These are phyloP conservation scores for Yarrowia sp. DNA, from an alignment of 805 yeast genomes.

Conservation along the genomic window DNA sequence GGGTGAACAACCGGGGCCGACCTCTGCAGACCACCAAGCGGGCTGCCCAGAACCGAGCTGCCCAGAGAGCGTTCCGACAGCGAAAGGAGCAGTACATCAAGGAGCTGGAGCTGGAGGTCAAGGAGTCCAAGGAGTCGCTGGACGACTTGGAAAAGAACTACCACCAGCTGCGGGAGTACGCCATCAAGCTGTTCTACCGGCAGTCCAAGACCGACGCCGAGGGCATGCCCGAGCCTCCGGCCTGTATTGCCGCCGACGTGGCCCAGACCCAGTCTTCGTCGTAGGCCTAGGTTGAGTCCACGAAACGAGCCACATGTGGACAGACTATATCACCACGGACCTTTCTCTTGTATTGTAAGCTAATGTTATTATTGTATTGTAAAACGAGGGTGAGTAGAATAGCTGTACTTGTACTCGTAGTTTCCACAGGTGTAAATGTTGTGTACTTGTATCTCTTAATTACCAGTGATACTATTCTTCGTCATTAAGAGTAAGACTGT, in stretches of 20 bases:
- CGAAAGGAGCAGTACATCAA: conserved; percentile 82
- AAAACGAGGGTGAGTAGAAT: no score
- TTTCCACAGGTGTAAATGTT: no score
- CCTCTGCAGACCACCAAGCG: conserved; percentile 73
- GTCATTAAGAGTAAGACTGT: no score
- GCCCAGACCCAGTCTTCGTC: conserved; percentile 1
- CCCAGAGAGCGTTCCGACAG: conserved; percentile 89
- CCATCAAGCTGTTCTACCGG: conserved; percentile 61
- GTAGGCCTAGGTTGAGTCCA: background rate
- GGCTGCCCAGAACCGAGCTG: conserved; percentile 90
- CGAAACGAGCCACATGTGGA: no score
- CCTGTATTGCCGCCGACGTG: conserved; percentile 23
- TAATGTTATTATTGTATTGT: conserved; percentile 14
- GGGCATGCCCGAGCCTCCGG: conserved; percentile 25
- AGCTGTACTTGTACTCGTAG: no score
- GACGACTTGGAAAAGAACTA: conserved; percentile 75
- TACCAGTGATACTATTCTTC: no score
- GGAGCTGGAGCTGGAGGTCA: conserved; percentile 75
- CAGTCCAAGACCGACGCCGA: conserved; percentile 16
- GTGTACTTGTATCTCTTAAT: no score
- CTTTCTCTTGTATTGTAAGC: conserved; percentile 25
- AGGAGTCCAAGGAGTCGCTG: conserved; percentile 67
- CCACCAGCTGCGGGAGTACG: conserved; percentile 70
- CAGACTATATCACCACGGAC: background rate
- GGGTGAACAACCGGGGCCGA: conserved; percentile 47